A percentile compares a stretch with the other conserved stretches of the same genome.
Evolutionary conservation across 2,329 filamentous ascomycete species (phyloP).

Genomic region (Hymenotorrendiella dingleyae): DNA sequence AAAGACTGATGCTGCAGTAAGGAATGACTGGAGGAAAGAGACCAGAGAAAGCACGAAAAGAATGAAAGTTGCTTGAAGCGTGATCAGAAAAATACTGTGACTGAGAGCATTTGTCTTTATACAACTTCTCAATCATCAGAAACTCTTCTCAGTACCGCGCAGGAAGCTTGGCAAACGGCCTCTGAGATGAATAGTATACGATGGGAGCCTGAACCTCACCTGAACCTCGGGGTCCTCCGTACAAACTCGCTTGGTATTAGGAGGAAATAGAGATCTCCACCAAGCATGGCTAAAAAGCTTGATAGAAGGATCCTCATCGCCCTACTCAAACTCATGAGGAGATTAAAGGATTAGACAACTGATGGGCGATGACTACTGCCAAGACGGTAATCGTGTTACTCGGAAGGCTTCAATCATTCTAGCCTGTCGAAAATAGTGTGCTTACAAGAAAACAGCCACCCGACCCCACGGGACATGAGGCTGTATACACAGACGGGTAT

Average conservation of each 20-base stretch:
- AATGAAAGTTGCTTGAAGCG: slow-evolving; percentile 1
- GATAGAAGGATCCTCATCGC: background rate
- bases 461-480: no score
- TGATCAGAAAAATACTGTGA: background rate
- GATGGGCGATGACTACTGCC: background rate
- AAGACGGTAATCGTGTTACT: background rate
- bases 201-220: background rate
- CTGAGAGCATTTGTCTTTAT: background rate
- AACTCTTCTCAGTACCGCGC: background rate
- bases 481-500: no score
- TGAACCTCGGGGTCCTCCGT: background rate
- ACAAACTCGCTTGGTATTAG: background rate
- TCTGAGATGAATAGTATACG: background rate
- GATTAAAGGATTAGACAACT: background rate
- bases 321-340: background rate
- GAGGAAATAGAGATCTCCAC: background rate
- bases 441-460: no score
- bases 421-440: background rate
- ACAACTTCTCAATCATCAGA: background rate
- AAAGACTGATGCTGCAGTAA: background rate
- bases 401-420: background rate
- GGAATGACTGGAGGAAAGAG: background rate
- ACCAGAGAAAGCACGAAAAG: background rate
- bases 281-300: background rate
- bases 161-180: background rate